phyloP scores from a whole-genome alignment of 2,329 filamentous ascomycete species.

The Aspergillus sp. region DNA sequence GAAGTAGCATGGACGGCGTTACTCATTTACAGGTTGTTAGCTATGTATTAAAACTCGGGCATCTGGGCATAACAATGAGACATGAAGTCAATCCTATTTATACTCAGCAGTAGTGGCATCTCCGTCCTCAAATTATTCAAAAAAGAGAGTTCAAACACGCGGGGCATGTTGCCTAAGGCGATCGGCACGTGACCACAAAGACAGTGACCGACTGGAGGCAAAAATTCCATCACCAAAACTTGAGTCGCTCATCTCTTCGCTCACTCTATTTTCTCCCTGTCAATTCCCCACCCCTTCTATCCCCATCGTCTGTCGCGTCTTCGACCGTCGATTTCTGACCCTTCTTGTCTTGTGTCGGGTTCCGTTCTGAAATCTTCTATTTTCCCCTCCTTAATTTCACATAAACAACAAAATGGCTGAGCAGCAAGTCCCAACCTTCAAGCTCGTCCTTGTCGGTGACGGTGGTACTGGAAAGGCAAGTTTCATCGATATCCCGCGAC shows the following conservation, averaged over 20 bases:
- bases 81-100: neutral
- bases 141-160: constrained; percentile 3
- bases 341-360: constrained; percentile 11
- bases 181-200: constrained; percentile 20
- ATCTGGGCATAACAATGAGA: neutral
- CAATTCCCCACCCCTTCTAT: constrained; percentile 18
- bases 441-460: constrained; percentile 99
- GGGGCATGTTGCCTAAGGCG: constrained; percentile 24
- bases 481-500: constrained; percentile 15
- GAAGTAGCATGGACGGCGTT: constrained; percentile 12
- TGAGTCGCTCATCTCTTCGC: constrained; percentile 6
- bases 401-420: constrained; percentile 61
- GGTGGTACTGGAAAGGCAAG: constrained; percentile 98
- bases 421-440: constrained; percentile 75
- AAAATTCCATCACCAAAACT: constrained; percentile 31
- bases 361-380: constrained; percentile 17
- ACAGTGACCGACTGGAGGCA: constrained; percentile 24
- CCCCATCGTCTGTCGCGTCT: constrained; percentile 24
- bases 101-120: neutral
- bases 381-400: constrained; percentile 14
- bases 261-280: constrained; percentile 30
- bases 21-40: neutral
- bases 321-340: constrained; percentile 21
- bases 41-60: neutral
- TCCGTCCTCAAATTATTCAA: neutral